These are phyloP conservation scores for Thamnidium elegans DNA, from an alignment of 192 early-diverging fungal genomes.

Conservation along the genomic window DNA sequence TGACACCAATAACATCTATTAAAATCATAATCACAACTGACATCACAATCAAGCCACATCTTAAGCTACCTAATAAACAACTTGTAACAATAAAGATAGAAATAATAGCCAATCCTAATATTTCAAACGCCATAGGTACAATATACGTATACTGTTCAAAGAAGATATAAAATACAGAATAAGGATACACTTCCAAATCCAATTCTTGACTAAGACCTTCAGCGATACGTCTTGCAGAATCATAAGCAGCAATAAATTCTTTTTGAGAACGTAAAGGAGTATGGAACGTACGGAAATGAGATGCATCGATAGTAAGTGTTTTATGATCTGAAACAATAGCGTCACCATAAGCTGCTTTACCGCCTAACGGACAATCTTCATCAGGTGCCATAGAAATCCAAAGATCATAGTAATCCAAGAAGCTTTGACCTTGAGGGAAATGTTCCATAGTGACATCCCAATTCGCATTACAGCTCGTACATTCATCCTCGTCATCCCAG, in stretches of 20 bases:
- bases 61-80: slow-evolving; percentile 46
- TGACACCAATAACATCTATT: slow-evolving; percentile 51
- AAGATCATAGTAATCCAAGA: slow-evolving; percentile 48
- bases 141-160: slow-evolving; percentile 66
- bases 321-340: slow-evolving; percentile 45
- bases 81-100: slow-evolving; percentile 54
- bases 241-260: slow-evolving; percentile 58
- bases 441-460: slow-evolving; percentile 58
- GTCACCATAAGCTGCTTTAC: slow-evolving; percentile 64
- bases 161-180: slow-evolving; percentile 65
- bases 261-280: slow-evolving; percentile 54
- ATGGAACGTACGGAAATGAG: slow-evolving; percentile 61
- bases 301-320: slow-evolving; percentile 42
- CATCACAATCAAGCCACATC: slow-evolving; percentile 53
- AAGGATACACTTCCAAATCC: slow-evolving; percentile 53
- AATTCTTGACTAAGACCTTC: slow-evolving; percentile 39
- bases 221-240: slow-evolving; percentile 56
- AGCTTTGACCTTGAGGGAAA: slow-evolving; percentile 54
- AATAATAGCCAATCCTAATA: slow-evolving; percentile 48
- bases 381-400: slow-evolving; percentile 52
- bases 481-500: slow-evolving; percentile 49
- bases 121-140: slow-evolving; percentile 43
- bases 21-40: slow-evolving; percentile 58
- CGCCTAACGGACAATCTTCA: slow-evolving; percentile 58
- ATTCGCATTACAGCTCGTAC: slow-evolving; percentile 44